Evolutionary conservation across 352 stramenopile species (phyloP).

Genomic region (Lagenidium giganteum): DNA sequence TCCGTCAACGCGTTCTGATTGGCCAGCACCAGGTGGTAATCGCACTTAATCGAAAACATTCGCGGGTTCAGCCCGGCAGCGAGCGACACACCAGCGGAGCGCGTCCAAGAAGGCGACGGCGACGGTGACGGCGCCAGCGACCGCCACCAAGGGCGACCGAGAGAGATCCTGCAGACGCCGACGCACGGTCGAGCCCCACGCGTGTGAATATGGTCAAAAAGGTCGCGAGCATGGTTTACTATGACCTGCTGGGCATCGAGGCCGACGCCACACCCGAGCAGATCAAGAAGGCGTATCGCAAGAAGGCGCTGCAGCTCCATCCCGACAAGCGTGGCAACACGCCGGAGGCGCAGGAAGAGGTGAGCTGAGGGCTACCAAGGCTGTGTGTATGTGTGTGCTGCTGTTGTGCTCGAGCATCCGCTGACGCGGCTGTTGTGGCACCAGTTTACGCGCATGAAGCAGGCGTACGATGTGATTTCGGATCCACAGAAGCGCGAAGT

Average conservation of each 20-base stretch:
- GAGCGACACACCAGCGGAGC: too few species aligned
- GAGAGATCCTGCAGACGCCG: too few species aligned
- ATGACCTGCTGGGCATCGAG: slow-evolving; percentile 77
- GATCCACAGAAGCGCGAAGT: slow-evolving; percentile 84
- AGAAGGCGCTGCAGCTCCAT: slow-evolving; percentile 90
- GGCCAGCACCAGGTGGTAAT: too few species aligned
- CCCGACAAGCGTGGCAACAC: slow-evolving; percentile 86
- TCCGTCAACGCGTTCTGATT: too few species aligned
- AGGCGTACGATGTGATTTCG: slow-evolving; percentile 91
- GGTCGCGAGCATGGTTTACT: slow-evolving; percentile 69
- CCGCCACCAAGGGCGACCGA: too few species aligned
- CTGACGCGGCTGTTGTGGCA: slow-evolving; percentile 10
- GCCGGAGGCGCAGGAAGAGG: slow-evolving; percentile 74
- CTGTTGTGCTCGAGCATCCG: too few species aligned
- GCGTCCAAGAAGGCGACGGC: too few species aligned
- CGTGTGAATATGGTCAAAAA: slow-evolving; percentile 56
- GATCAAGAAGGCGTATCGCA: slow-evolving; percentile 92
- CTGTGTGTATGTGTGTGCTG: too few species aligned
- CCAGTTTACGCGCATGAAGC: slow-evolving; percentile 88
- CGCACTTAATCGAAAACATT: too few species aligned
- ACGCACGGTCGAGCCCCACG: too few species aligned
- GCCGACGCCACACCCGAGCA: slow-evolving; percentile 66
- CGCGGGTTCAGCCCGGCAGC: too few species aligned
- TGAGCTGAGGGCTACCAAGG: slow-evolving; percentile 5
- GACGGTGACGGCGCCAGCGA: too few species aligned